Evolutionary conservation across 2,329 filamentous ascomycete genomes (phyloP).

Genomic region (Penicillium hordei): DNA sequence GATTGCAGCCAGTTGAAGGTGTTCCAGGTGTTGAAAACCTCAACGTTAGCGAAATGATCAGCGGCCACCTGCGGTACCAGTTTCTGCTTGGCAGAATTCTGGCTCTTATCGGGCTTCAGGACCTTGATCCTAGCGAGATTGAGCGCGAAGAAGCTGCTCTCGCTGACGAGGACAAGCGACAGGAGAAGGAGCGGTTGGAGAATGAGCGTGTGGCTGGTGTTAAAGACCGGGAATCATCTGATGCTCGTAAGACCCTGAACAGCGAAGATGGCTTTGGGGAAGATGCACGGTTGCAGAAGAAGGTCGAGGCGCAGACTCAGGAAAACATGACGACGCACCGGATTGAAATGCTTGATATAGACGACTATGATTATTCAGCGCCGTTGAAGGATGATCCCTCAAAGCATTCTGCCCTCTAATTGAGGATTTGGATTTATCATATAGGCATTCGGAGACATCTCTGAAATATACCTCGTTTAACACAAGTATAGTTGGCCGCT

Average conservation of each 20-base stretch:
- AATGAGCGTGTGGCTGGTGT: constrained; percentile 34
- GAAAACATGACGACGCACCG: constrained; percentile 27
- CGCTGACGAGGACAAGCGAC: constrained; percentile 38
- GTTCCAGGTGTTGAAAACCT: constrained; percentile 60
- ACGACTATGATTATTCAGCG: constrained; percentile 21
- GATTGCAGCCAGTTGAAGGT: constrained; percentile 69
- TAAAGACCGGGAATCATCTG: constrained; percentile 17
- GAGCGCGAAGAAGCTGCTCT: constrained; percentile 46
- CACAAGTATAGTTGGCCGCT: too few relatives aligned
- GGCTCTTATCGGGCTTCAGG: constrained; percentile 66
- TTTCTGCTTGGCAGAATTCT: constrained; percentile 67
- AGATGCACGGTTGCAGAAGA: constrained; percentile 28
- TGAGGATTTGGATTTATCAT: neutral
- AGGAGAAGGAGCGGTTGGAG: constrained; percentile 37
- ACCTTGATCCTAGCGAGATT: constrained; percentile 53
- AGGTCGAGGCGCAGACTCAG: constrained; percentile 33
- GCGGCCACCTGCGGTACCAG: constrained; percentile 69
- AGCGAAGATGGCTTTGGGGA: constrained; percentile 26
- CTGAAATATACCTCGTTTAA: neutral
- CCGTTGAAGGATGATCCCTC: constrained; percentile 19
- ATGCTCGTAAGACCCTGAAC: constrained; percentile 20
- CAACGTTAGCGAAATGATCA: constrained; percentile 64
- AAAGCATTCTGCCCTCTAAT: constrained; percentile 21
- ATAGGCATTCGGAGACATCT: too few relatives aligned
- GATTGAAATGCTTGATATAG: constrained; percentile 24